Percentiles rank a stretch among this genome's conserved stretches.
These are phyloP conservation scores for Musa itinerans DNA, from an alignment of 176 grass and related monocot genomes.

Conservation along the genomic window DNA sequence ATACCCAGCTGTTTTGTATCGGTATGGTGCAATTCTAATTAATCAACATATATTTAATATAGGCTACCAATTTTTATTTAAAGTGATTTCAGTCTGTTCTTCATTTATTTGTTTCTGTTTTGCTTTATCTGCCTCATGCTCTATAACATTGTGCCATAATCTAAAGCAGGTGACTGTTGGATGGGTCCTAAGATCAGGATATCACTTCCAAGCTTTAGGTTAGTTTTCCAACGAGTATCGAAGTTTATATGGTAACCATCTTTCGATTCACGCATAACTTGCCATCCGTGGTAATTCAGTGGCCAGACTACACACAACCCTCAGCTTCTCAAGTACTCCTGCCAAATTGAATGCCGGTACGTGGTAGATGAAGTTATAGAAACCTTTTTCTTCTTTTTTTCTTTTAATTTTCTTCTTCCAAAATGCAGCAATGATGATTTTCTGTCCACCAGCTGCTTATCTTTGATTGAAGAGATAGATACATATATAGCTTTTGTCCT, in stretches of 20 bases:
- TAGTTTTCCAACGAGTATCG: conserved; percentile 15
- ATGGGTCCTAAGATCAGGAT: conserved; percentile 74
- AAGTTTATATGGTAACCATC: not conserved
- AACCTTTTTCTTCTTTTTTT: too few relatives aligned
- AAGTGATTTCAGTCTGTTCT: too few relatives aligned
- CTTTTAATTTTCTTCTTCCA: not conserved
- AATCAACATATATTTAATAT: too few relatives aligned
- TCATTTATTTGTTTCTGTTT: too few relatives aligned
- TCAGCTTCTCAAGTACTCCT: conserved; percentile 90
- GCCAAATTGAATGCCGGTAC: conserved; percentile 82
- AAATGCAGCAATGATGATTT: too few relatives aligned
- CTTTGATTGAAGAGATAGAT: too few relatives aligned
- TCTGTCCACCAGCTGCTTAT: too few relatives aligned
- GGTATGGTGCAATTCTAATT: too few relatives aligned
- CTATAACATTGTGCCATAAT: not conserved
- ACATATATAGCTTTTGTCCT: too few relatives aligned
- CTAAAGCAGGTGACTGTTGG: conserved; percentile 38
- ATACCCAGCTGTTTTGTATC: too few relatives aligned
- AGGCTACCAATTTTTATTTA: too few relatives aligned
- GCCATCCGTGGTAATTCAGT: conserved; percentile 34
- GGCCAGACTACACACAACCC: conserved; percentile 60
- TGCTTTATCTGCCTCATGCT: too few relatives aligned
- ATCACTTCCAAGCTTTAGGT: conserved; percentile 98
- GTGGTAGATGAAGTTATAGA: not conserved
- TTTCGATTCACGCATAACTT: conserved; percentile 18